phyloP scores from a whole-genome alignment of 768 basidiomycete species.

The Pleurotus djamor region DNA sequence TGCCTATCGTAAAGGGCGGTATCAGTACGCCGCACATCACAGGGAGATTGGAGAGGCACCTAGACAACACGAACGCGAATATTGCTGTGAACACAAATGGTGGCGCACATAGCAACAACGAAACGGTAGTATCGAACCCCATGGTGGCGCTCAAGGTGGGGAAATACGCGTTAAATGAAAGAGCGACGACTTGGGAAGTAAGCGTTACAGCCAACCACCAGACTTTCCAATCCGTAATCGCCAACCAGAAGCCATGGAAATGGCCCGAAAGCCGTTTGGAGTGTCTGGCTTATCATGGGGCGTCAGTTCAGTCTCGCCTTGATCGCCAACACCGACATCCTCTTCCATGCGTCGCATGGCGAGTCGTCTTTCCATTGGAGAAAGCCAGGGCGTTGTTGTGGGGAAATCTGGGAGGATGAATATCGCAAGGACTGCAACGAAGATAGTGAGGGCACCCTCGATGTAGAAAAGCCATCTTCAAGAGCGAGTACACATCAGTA shows the following conservation, averaged over 20 bases:
- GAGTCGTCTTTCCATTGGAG: conserved; percentile 55
- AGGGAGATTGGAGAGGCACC: conserved; percentile 23
- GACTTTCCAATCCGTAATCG: conserved; percentile 78
- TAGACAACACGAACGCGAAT: conserved; percentile 49
- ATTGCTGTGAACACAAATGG: conserved; percentile 73
- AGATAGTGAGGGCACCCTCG: conserved; percentile 64
- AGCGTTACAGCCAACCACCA: conserved; percentile 76
- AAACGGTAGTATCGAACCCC: conserved; percentile 59
- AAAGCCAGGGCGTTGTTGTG: conserved; percentile 63
- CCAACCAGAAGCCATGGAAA: conserved; percentile 55
- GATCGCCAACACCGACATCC: conserved; percentile 55
- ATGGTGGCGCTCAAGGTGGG: conserved; percentile 75
- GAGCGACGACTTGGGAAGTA: conserved; percentile 55
- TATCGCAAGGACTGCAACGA: conserved; percentile 52
- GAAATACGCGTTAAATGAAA: conserved; percentile 82
- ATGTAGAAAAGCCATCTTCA: conserved; percentile 76
- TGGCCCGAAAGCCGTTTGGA: not conserved
- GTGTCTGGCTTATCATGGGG: not conserved
- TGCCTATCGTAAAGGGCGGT: conserved; percentile 38
- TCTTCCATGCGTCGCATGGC: conserved; percentile 67
- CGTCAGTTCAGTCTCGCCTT: conserved; percentile 32
- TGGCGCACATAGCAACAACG: conserved; percentile 76
- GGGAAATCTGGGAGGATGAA: conserved; percentile 84
- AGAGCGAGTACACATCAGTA: not conserved
- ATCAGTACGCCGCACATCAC: not conserved